A percentile compares a stretch with the other conserved stretches of the same genome.
Conservation (phyloP, 352 stramenopile species). For the Pythium rhizo-oryzae region DNA sequence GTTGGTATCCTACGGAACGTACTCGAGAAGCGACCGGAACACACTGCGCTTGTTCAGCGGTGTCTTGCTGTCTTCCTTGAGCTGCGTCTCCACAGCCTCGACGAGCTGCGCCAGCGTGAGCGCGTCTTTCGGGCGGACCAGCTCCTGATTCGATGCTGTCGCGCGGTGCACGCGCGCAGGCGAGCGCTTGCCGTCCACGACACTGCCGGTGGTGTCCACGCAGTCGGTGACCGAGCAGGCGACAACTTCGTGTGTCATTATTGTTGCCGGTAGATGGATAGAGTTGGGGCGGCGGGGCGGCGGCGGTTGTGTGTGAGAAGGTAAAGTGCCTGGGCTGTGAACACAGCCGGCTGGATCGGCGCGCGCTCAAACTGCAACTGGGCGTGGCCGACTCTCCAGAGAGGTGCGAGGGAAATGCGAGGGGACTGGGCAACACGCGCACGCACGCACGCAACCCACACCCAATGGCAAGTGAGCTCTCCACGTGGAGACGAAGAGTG, state of each 20-base stretch:
- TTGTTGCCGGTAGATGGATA: not conserved
- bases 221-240: constrained; percentile 21
- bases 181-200: constrained; percentile 14
- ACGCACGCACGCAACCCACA: not conserved
- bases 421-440: not conserved
- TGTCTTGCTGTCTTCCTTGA: constrained; percentile 36
- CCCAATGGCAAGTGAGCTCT: not conserved
- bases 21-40: constrained; percentile 48
- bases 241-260: constrained; percentile 27
- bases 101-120: constrained; percentile 47
- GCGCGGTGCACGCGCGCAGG: constrained; percentile 17
- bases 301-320: not conserved
- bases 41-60: constrained; percentile 43
- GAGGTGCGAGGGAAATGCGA: constrained; percentile 7
- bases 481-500: not conserved
- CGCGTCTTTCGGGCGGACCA: not conserved
- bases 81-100: constrained; percentile 41
- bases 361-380: too few relatives aligned
- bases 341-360: not conserved
- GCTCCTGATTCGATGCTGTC: constrained; percentile 13
- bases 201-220: not conserved
- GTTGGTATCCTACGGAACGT: not conserved
- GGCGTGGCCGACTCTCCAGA: not conserved
- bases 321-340: not conserved
- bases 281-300: not conserved